Evolutionary conservation across 2,329 filamentous ascomycete species (phyloP).

Genomic region (Pyricularia grisea): DNA sequence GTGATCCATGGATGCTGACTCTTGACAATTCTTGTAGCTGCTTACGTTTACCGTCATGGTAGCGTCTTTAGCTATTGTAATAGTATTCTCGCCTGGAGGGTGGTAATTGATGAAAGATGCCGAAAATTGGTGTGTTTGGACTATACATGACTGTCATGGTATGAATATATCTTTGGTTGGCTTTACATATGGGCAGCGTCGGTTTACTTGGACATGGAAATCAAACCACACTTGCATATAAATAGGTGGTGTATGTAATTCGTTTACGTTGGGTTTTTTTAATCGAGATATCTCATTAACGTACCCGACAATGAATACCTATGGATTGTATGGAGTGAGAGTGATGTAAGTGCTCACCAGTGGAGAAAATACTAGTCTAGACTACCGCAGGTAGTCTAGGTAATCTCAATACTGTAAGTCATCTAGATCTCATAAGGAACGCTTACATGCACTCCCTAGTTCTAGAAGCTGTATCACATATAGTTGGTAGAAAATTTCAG

Average conservation of each 20-base stretch:
- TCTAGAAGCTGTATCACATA: no score
- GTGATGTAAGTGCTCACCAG: background rate
- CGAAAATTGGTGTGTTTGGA: background rate
- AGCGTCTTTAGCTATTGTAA: constrained; percentile 47
- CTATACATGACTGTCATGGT: background rate
- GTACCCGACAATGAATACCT: background rate
- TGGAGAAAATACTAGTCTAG: background rate
- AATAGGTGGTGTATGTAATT: background rate
- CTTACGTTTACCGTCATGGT: constrained; percentile 57
- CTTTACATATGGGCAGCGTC: background rate
- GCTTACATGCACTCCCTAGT: no score
- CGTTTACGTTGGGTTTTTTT: background rate
- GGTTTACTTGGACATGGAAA: background rate
- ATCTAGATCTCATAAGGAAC: no score
- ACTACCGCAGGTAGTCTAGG: no score
- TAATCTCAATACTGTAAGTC: no score
- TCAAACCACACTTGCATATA: background rate
- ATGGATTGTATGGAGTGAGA: background rate
- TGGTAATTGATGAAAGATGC: background rate
- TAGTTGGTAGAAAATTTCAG: no score
- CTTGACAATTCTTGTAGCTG: constrained; percentile 25
- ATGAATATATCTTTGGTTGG: background rate
- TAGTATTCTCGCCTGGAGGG: background rate
- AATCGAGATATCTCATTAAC: background rate
- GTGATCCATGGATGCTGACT: background rate